Percentiles rank a stretch among this genome's conserved stretches.
phyloP scores from a whole-genome alignment of 176 grass and related monocot species.

The Oryza officinalis region DNA sequence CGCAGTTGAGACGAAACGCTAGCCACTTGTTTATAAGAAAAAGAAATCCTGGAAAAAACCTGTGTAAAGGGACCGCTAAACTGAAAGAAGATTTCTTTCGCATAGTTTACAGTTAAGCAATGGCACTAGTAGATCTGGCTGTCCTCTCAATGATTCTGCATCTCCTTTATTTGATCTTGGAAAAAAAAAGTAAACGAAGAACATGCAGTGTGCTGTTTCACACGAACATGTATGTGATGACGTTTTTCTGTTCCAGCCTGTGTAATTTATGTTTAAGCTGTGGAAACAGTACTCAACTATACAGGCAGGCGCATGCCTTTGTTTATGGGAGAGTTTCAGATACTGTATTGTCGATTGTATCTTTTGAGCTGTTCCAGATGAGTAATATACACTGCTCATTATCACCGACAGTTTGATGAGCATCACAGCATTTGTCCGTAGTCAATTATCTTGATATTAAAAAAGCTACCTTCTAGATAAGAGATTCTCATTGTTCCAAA shows the following conservation, averaged over 20 bases:
- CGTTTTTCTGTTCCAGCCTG: constrained; percentile 40
- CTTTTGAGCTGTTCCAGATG: constrained; percentile 51
- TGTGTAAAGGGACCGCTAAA: constrained; percentile 24
- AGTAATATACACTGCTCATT: constrained; percentile 33
- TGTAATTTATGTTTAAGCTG: constrained; percentile 12
- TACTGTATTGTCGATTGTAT: not conserved
- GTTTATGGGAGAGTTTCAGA: constrained; percentile 18
- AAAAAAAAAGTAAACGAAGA: constrained; percentile 47
- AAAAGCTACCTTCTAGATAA: not conserved
- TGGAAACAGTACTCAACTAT: constrained; percentile 24
- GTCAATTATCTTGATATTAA: not conserved
- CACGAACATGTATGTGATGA: not conserved
- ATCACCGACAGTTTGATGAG: constrained; percentile 48
- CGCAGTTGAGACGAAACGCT: constrained; percentile 22
- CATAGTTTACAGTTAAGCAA: constrained; percentile 20
- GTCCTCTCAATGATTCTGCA: constrained; percentile 40
- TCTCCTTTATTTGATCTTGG: constrained; percentile 42
- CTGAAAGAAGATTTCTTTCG: constrained; percentile 19
- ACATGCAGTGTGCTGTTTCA: constrained; percentile 43
- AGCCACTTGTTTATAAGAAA: not conserved
- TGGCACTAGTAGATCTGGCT: constrained; percentile 37
- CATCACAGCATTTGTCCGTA: constrained; percentile 1
- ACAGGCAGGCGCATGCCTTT: not conserved
- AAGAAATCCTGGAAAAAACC: constrained; percentile 40
- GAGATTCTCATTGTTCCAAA: not conserved